A percentile compares a stretch with the other conserved stretches of the same genome.
Conservation (phyloP, 2,329 filamentous ascomycete genomes). For the Epicoccum nigrum region DNA sequence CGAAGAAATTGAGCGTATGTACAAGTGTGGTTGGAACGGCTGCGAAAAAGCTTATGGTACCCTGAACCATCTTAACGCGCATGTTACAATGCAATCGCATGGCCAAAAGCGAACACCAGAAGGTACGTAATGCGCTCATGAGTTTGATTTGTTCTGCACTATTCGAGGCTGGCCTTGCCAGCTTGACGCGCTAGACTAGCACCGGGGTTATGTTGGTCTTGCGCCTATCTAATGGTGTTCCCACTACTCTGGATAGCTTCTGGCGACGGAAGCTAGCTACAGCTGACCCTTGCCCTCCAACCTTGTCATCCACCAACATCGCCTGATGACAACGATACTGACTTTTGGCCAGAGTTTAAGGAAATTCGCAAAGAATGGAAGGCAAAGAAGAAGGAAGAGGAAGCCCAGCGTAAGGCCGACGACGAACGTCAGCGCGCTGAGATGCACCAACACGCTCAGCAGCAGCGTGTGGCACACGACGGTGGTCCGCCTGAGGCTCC, state of each 20-base stretch:
- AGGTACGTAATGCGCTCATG: conserved; percentile 67
- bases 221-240: conserved; percentile 57
- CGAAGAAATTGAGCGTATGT: conserved; percentile 99
- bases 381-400: conserved; percentile 98
- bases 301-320: conserved; percentile 36
- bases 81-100: conserved; percentile 98
- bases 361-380: conserved; percentile 99
- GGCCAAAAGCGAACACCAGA: conserved; percentile 93
- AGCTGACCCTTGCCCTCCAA: conserved; percentile 41
- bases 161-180: conserved; percentile 36
- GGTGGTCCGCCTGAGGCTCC: conserved; percentile 57
- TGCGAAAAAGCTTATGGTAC: conserved; percentile 99
- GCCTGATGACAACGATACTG: neutral
- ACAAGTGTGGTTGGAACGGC: conserved; percentile 98
- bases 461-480: conserved; percentile 56
- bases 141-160: conserved; percentile 15
- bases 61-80: conserved; percentile 94
- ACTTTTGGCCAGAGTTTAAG: conserved; percentile 78
- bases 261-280: conserved; percentile 53
- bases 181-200: conserved; percentile 39
- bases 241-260: conserved; percentile 56
- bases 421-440: conserved; percentile 81
- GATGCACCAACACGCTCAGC: conserved; percentile 50
- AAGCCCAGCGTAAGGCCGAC: conserved; percentile 84
- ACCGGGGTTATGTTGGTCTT: conserved; percentile 15